Conservation (phyloP, 1,139 yeast genomes). For the Taphrina populina region DNA sequence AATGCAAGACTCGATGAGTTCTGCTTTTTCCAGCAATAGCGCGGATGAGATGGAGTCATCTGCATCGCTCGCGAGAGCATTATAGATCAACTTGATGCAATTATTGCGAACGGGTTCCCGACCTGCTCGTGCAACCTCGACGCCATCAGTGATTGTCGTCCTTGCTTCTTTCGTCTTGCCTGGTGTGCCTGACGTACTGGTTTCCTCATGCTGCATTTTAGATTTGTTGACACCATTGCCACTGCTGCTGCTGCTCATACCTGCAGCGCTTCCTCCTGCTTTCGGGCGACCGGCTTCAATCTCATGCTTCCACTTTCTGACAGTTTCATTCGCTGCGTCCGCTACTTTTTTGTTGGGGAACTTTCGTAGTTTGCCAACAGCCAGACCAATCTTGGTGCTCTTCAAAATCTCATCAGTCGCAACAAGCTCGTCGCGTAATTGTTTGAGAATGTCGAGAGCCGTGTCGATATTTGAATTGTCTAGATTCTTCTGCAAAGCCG, state of each 20-base stretch:
- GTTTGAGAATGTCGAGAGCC: slow-evolving; percentile 63
- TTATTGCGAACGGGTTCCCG: slow-evolving; percentile 74
- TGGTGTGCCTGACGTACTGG: no score
- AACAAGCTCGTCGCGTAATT: slow-evolving; percentile 67
- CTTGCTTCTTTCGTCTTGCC: slow-evolving; percentile 75
- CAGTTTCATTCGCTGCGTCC: slow-evolving; percentile 73
- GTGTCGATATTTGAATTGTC: slow-evolving; percentile 46
- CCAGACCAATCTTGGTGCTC: slow-evolving; percentile 97
- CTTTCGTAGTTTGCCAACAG: slow-evolving; percentile 81
- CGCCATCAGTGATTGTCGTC: slow-evolving; percentile 59
- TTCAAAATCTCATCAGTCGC: slow-evolving; percentile 78
- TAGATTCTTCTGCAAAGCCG: slow-evolving; percentile 12
- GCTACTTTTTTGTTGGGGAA: slow-evolving; percentile 67
- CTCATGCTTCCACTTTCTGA: slow-evolving; percentile 84
- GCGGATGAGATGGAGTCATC: slow-evolving; percentile 53
- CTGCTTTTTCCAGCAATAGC: slow-evolving; percentile 62
- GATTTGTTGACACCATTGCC: slow-evolving; percentile 32
- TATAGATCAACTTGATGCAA: slow-evolving; percentile 77
- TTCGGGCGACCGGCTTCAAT: slow-evolving; percentile 66
- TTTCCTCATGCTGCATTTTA: no score
- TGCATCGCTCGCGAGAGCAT: slow-evolving; percentile 83
- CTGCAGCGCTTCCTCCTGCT: slow-evolving; percentile 45
- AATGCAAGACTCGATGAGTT: slow-evolving; percentile 71
- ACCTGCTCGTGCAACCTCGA: slow-evolving; percentile 64
- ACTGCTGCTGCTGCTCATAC: slow-evolving; percentile 32